Percentiles rank a stretch among this genome's conserved stretches.
Conservation (phyloP, 176 grass and related monocot species). For the Melocanna baccifera region DNA sequence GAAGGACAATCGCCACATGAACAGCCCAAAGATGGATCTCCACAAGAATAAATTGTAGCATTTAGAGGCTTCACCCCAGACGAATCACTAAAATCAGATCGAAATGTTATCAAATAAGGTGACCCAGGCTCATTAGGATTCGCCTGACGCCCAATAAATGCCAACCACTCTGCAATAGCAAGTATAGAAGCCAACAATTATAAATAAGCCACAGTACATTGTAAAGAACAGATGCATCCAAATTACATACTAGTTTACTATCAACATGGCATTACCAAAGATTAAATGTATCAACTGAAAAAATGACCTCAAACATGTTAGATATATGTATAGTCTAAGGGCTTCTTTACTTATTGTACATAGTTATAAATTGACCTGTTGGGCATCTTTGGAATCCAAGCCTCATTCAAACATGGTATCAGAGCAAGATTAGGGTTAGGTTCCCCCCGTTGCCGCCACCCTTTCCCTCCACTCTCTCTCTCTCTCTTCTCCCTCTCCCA, state of each 20-base stretch:
- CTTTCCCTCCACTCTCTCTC: too few species aligned
- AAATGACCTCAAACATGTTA: neutral
- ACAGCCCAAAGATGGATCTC: constrained; percentile 85
- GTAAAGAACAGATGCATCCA: constrained; percentile 17
- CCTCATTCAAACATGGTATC: too few species aligned
- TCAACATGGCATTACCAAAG: constrained; percentile 11
- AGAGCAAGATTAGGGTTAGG: too few species aligned
- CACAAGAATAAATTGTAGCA: constrained; percentile 88
- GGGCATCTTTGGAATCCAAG: too few species aligned
- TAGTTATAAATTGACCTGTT: too few species aligned
- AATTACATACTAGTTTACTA: constrained; percentile 12
- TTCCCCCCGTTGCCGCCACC: too few species aligned
- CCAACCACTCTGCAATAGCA: constrained; percentile 75
- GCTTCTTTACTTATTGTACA: too few species aligned
- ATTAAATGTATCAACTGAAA: neutral
- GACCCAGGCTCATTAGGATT: constrained; percentile 59
- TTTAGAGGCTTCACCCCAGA: constrained; percentile 79
- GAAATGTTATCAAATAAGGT: constrained; percentile 74
- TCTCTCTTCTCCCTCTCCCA: too few species aligned
- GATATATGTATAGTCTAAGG: too few species aligned
- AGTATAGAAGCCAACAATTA: constrained; percentile 23
- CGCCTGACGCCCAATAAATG: constrained; percentile 80
- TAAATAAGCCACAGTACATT: neutral
- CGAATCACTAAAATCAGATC: constrained; percentile 54
- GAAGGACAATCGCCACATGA: constrained; percentile 98